phyloP scores from a whole-genome alignment of 805 yeast species.

The Cyberlindnera mississippiensis region DNA sequence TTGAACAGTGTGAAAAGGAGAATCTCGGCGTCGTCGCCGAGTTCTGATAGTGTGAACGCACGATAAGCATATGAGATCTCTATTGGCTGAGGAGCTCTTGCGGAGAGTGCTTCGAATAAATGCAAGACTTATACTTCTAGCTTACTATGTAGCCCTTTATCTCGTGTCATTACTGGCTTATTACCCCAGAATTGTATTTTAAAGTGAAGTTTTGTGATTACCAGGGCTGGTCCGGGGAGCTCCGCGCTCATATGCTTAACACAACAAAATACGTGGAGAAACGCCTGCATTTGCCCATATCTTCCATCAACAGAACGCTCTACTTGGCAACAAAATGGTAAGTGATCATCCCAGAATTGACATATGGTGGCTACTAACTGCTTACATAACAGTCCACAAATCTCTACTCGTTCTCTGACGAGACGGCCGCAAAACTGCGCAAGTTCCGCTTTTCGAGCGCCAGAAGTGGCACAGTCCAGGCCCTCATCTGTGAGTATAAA shows the following conservation, averaged over 20 bases:
- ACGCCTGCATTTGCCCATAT: too few species aligned
- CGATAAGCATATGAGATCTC: too few species aligned
- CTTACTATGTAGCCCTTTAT: too few species aligned
- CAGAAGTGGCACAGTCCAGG: conserved; percentile 57
- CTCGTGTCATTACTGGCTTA: too few species aligned
- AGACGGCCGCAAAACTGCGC: conserved; percentile 54
- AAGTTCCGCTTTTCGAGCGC: conserved; percentile 75
- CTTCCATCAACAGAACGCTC: too few species aligned
- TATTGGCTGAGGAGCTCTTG: too few species aligned
- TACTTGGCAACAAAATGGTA: conserved; percentile 1
- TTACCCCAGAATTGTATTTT: too few species aligned
- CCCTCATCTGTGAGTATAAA: conserved; percentile 48
- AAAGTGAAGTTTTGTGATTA: too few species aligned
- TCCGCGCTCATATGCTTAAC: not conserved
- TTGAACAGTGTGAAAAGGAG: conserved; percentile 28
- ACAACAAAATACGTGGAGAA: too few species aligned
- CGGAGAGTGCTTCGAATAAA: too few species aligned
- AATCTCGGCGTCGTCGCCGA: conserved; percentile 30
- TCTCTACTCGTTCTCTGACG: conserved; percentile 59
- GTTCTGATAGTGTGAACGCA: conserved; percentile 1
- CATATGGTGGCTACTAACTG: conserved; percentile 2
- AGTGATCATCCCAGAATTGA: not conserved
- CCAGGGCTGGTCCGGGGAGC: too few species aligned
- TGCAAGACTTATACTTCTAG: too few species aligned
- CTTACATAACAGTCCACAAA: conserved; percentile 36